Conservation (phyloP, 139 green algal species). For the Asterochloris erici region DNA sequence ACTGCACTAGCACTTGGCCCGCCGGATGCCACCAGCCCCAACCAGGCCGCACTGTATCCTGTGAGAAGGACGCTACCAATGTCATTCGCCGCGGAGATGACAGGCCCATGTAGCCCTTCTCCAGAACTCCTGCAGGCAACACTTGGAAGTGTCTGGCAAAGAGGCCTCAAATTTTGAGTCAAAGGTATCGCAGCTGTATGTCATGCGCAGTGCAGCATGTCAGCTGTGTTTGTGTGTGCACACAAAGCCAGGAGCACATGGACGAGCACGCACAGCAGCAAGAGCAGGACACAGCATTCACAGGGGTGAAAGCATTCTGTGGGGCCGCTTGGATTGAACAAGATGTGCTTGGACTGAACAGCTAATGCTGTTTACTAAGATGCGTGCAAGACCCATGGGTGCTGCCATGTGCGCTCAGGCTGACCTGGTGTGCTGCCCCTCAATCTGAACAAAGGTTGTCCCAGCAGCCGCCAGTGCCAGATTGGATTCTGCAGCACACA, state of each 20-base stretch:
- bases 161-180: background rate
- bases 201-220: background rate
- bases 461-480: slow-evolving; percentile 1
- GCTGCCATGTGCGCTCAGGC: background rate
- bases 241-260: no score
- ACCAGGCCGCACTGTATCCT: slow-evolving; percentile 35
- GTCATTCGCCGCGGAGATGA: background rate
- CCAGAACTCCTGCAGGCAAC: background rate
- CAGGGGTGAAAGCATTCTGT: background rate
- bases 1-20: background rate
- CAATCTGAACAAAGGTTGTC: background rate
- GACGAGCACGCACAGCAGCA: background rate
- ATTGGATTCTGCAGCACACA: background rate
- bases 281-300: no score
- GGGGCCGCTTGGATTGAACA: background rate
- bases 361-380: background rate
- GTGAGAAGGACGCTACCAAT: slow-evolving; percentile 21
- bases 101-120: background rate
- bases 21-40: slow-evolving; percentile 29
- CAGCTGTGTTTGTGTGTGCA: background rate
- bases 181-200: background rate
- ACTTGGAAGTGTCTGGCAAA: background rate
- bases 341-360: background rate
- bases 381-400: background rate
- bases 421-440: background rate